These are phyloP conservation scores for Carex littledalei DNA, from an alignment of 176 grass and related monocot genomes.

Conservation along the genomic window DNA sequence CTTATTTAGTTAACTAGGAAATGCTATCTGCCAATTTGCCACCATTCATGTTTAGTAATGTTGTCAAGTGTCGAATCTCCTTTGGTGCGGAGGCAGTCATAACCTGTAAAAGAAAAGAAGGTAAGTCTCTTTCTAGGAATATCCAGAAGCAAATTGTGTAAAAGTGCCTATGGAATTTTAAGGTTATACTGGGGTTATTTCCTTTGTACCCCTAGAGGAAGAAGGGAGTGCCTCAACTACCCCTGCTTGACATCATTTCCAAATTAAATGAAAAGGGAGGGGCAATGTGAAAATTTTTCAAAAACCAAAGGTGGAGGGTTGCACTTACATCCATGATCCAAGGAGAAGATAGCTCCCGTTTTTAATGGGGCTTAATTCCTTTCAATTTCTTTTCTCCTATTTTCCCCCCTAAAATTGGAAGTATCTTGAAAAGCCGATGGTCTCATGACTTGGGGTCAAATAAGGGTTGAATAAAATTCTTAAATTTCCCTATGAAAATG, in stretches of 20 bases:
- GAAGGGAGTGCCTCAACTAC: neutral
- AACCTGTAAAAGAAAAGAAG: constrained; percentile 36
- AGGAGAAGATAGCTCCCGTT: too few species aligned
- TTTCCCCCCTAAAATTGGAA: neutral
- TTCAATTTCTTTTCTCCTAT: neutral
- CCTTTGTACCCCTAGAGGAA: neutral
- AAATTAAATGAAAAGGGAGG: neutral
- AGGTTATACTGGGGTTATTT: neutral
- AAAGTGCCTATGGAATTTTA: neutral
- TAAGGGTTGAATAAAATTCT: neutral
- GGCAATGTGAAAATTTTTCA: too few species aligned
- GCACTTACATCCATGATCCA: too few species aligned
- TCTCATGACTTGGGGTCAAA: neutral
- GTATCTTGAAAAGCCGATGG: neutral
- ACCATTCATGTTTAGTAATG: constrained; percentile 47
- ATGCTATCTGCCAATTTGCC: neutral
- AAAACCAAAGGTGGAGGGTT: neutral
- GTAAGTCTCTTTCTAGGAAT: constrained; percentile 6
- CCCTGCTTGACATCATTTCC: neutral
- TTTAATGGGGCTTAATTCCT: neutral
- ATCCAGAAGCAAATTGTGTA: neutral
- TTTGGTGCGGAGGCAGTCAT: constrained; percentile 81
- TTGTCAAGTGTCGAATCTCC: constrained; percentile 59
- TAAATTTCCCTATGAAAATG: neutral
- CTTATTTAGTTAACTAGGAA: neutral